Evolutionary conservation across 1,139 yeast genomes (phyloP).

Genomic region (Debaryomycetaceae sp.): DNA sequence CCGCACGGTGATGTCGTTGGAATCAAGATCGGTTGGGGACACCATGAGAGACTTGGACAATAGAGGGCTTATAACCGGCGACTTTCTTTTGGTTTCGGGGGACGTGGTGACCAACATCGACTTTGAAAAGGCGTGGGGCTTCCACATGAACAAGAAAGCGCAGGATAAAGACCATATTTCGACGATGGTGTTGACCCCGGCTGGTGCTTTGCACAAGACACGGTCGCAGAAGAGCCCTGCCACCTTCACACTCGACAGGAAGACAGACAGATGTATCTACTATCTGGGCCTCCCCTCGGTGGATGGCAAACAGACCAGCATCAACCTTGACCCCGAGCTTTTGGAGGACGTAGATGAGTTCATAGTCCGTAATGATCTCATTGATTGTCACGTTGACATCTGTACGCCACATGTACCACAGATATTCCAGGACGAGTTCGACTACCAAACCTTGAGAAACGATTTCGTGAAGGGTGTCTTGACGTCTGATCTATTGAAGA

Average conservation of each 20-base stretch:
- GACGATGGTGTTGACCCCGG: slow-evolving; percentile 89
- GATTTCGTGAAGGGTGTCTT: slow-evolving; percentile 92
- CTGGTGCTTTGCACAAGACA: slow-evolving; percentile 82
- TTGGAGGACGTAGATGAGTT: slow-evolving; percentile 77
- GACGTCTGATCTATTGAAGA: slow-evolving; percentile 84
- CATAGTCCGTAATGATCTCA: slow-evolving; percentile 80
- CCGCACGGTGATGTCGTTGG: slow-evolving; percentile 77
- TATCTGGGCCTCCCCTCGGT: slow-evolving; percentile 73
- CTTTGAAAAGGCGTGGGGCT: slow-evolving; percentile 65
- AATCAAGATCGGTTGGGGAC: slow-evolving; percentile 91
- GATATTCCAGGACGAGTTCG: slow-evolving; percentile 92
- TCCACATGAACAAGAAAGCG: slow-evolving; percentile 67
- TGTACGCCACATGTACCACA: slow-evolving; percentile 96
- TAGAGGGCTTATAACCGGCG: slow-evolving; percentile 84
- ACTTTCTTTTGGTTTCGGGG: slow-evolving; percentile 85
- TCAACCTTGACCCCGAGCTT: slow-evolving; percentile 80
- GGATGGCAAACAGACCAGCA: slow-evolving; percentile 50
- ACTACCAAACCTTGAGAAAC: slow-evolving; percentile 78
- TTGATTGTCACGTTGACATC: slow-evolving; percentile 94
- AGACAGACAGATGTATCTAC: slow-evolving; percentile 71
- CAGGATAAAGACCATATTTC: slow-evolving; percentile 85
- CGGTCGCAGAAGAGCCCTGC: slow-evolving; percentile 80
- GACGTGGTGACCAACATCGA: slow-evolving; percentile 92
- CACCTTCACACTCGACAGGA: slow-evolving; percentile 72
- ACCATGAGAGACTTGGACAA: slow-evolving; percentile 95